Evolutionary conservation across 345 rosid genomes (phyloP).

Genomic region (Rhizophora mangle): DNA sequence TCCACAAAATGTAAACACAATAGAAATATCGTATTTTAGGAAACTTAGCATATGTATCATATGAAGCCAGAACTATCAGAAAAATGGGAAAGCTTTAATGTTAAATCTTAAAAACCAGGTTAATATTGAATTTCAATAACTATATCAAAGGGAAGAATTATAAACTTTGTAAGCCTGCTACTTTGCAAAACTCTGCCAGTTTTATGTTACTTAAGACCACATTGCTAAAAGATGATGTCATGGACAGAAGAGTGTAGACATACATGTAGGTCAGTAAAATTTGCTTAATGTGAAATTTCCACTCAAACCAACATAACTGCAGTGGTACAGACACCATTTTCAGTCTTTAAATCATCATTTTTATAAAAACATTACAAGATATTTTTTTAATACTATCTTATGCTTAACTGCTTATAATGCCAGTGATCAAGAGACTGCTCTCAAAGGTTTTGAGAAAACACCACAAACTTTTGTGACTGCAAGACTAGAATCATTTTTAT

Average conservation of each 20-base stretch:
- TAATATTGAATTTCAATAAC: neutral
- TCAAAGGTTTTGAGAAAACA: neutral
- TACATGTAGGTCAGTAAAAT: too few species aligned
- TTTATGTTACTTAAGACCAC: too few species aligned
- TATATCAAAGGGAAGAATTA: neutral
- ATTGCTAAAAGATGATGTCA: too few species aligned
- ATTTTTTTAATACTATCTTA: neutral
- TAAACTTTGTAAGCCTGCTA: neutral
- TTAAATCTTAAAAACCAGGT: neutral
- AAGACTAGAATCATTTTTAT: neutral
- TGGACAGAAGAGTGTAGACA: too few species aligned
- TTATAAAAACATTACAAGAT: neutral
- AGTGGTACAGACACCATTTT: neutral
- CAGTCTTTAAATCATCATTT: neutral
- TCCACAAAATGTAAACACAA: conserved; percentile 3
- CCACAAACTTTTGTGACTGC: neutral
- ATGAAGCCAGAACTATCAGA: neutral
- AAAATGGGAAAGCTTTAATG: neutral
- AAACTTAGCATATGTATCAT: neutral
- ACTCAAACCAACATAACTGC: neutral
- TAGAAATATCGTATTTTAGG: conserved; percentile 1
- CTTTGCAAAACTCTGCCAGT: too few species aligned
- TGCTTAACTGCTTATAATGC: neutral
- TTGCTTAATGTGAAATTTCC: too few species aligned
- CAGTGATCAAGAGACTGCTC: neutral